Evolutionary conservation across 2,329 filamentous ascomycete species (phyloP).

Genomic region (Neospermospora avenae): DNA sequence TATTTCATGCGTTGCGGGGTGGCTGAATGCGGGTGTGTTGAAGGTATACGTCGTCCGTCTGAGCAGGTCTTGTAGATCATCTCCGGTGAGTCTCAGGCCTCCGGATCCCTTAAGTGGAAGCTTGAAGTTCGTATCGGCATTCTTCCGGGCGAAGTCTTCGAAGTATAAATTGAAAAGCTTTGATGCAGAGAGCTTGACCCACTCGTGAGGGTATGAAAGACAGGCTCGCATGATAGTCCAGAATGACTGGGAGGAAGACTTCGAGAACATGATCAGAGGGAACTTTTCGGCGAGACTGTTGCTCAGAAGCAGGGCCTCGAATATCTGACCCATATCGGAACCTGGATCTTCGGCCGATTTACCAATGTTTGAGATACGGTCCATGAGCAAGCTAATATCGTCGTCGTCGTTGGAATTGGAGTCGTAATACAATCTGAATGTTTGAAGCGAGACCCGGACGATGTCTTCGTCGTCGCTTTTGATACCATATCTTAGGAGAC

Average conservation of each 20-base stretch:
- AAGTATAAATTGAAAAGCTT: constrained; percentile 75
- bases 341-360: constrained; percentile 48
- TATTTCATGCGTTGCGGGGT: constrained; percentile 73
- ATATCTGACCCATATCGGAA: constrained; percentile 69
- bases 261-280: constrained; percentile 59
- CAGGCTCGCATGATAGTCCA: constrained; percentile 69
- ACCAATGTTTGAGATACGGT: constrained; percentile 51
- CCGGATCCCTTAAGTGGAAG: constrained; percentile 66
- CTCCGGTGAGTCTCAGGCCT: constrained; percentile 64
- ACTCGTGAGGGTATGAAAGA: constrained; percentile 67
- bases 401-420: constrained; percentile 56
- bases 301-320: constrained; percentile 68
- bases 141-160: constrained; percentile 69
- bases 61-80: constrained; percentile 60
- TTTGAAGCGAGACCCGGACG: constrained; percentile 70
- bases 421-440: constrained; percentile 81
- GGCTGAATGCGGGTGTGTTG: constrained; percentile 61
- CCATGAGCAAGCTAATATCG: constrained; percentile 52
- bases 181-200: constrained; percentile 74
- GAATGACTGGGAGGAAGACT: constrained; percentile 53
- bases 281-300: constrained; percentile 65
- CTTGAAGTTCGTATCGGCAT: constrained; percentile 49
- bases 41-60: constrained; percentile 51
- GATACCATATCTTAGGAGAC: constrained; percentile 71
- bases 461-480: constrained; percentile 69